Evolutionary conservation across 1,139 yeast species (phyloP).

Genomic region (Sugiyamaella novakii): DNA sequence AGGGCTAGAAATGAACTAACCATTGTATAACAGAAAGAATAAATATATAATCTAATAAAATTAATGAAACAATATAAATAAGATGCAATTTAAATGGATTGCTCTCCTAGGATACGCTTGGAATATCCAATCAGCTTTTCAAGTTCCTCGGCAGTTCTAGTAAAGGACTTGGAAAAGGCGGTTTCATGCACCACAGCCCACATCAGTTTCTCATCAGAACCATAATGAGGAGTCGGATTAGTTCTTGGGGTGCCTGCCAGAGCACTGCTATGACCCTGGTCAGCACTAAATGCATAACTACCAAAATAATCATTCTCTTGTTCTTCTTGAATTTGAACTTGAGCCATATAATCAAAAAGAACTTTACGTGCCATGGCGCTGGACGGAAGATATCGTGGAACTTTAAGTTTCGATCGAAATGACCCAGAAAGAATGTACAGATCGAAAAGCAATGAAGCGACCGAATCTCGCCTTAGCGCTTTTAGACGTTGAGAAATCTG

Average conservation of each 20-base stretch:
- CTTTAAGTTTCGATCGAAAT: slow-evolving; percentile 43
- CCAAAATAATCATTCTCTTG: slow-evolving; percentile 19
- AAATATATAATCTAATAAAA: slow-evolving; percentile 10
- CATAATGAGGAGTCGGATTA: not conserved
- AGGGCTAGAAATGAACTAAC: no score
- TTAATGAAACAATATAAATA: no score
- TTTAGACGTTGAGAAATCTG: slow-evolving; percentile 44
- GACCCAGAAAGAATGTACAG: slow-evolving; percentile 49
- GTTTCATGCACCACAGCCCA: slow-evolving; percentile 55
- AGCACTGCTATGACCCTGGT: not conserved
- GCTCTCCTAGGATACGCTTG: slow-evolving; percentile 51
- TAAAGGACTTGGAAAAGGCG: slow-evolving; percentile 53
- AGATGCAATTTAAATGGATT: slow-evolving; percentile 27
- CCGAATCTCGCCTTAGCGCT: slow-evolving; percentile 51
- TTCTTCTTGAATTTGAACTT: slow-evolving; percentile 35
- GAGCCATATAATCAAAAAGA: slow-evolving; percentile 46
- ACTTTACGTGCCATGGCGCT: slow-evolving; percentile 48
- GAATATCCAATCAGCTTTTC: slow-evolving; percentile 45
- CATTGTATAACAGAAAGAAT: no score
- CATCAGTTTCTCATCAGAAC: slow-evolving; percentile 19
- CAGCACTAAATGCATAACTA: not conserved
- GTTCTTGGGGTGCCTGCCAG: not conserved
- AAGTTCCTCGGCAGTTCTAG: slow-evolving; percentile 49
- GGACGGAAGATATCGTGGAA: slow-evolving; percentile 52
- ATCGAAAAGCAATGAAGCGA: slow-evolving; percentile 49